Evolutionary conservation across 202 grass and related monocot genomes (phyloP), one percentile per base, ranked within the genome.

Genomic region (Schoenoplectus tabernaemontani): DNA sequence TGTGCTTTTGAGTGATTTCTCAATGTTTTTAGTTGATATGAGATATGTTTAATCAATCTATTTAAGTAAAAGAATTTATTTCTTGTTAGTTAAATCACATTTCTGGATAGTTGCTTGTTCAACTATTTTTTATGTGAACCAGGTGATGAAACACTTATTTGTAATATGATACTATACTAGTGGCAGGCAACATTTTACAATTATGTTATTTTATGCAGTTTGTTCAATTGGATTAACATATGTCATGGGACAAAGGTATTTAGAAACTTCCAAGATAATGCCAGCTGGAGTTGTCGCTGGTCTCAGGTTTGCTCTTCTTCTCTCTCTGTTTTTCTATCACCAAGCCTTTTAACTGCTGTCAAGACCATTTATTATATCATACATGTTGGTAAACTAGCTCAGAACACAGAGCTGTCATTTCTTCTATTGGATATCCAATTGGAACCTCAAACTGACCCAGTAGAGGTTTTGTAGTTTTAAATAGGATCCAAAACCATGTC

Each of bases 261-360:
- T 92, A 3, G 84, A 93, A 66, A 98, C 95, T 57, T 94, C 85
- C 7, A 98, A 94, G 83, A 86, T 94, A 76, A 98, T 94, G 95
- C 91, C 91, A 82, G 89, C 95, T 82, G 95, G 88, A 67, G 62
- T 98, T 5, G 91, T 98, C 81, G 87, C 89, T 82, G 86, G 54
- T 57, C 88, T 98, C 81, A 98, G 95, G 95, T 98, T 81, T 61
- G 57, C 8, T 81, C 13, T 5, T 17, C 34, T 59, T 7, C 5
- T 2, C 59, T 44, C 22, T 58, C 5, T 65, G 15, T n/a, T 50
- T 12, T 28, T 26, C 11, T 47, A 78, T 72, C 53, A 16, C 11
- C 50, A 41, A 59, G 13, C 36, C 59, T 9, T 28, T 16, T 39
- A 37, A 9, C 3, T 80, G 34, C 32, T 37, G 32, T 58, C 22